phyloP scores from a whole-genome alignment of 129 eudicot genomes.

The Chrysanthemum lavandulifolium region DNA sequence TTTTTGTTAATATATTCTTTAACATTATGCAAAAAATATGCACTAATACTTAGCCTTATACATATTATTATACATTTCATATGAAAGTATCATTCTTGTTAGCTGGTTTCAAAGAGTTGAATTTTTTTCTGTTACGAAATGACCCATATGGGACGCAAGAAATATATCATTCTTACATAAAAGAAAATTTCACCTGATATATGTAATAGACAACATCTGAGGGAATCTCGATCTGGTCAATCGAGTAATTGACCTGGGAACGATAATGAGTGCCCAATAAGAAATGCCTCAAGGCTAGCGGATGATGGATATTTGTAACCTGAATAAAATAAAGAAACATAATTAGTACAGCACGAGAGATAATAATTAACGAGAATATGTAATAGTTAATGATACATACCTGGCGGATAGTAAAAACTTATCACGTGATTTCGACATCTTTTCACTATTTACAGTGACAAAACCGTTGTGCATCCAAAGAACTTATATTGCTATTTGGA shows the following conservation, averaged over 20 bases:
- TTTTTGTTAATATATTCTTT: no score
- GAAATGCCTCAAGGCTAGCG: slow-evolving; percentile 89
- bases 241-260: slow-evolving; percentile 80
- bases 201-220: slow-evolving; percentile 67
- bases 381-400: slow-evolving; percentile 27
- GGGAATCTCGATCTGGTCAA: slow-evolving; percentile 64
- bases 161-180: no score
- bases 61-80: no score
- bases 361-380: no score
- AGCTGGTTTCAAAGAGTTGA: no score
- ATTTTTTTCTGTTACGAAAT: no score
- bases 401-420: slow-evolving; percentile 89
- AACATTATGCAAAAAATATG: no score
- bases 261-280: slow-evolving; percentile 81
- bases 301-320: slow-evolving; percentile 79
- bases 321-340: slow-evolving; percentile 21
- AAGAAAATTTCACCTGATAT: slow-evolving; percentile 56
- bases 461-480: slow-evolving; percentile 95
- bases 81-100: no score
- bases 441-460: slow-evolving; percentile 75
- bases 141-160: no score
- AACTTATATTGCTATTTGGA: slow-evolving; percentile 61
- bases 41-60: no score
- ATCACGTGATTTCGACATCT: slow-evolving; percentile 76
- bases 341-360: background rate